Evolutionary conservation across 2,329 filamentous ascomycete species (phyloP).

Genomic region (Penicillium polonicum): DNA sequence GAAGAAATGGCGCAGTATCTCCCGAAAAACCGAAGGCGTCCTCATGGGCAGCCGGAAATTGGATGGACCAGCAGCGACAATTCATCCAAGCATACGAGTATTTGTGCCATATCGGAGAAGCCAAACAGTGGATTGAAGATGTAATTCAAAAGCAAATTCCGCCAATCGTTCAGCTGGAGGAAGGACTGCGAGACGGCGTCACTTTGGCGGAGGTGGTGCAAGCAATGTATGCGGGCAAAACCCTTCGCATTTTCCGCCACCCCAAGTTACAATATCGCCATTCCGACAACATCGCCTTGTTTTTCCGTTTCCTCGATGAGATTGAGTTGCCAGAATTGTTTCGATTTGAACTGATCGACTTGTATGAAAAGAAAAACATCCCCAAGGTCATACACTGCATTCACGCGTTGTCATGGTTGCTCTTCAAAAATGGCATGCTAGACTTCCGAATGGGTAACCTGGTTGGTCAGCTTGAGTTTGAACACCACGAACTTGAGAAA

Average conservation of each 20-base stretch:
- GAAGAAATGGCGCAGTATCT: slow-evolving; percentile 47
- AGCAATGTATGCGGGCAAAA: slow-evolving; percentile 73
- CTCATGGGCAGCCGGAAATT: slow-evolving; percentile 79
- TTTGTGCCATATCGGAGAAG: slow-evolving; percentile 96
- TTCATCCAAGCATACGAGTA: slow-evolving; percentile 98
- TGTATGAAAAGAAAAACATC: slow-evolving; percentile 99
- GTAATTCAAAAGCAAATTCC: slow-evolving; percentile 82
- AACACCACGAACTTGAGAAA: slow-evolving; percentile 94
- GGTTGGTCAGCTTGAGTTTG: slow-evolving; percentile 93
- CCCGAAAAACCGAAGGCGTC: slow-evolving; percentile 57
- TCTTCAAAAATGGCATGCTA: slow-evolving; percentile 91
- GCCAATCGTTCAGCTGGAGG: slow-evolving; percentile 89
- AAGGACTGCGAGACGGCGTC: slow-evolving; percentile 87
- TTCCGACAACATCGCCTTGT: slow-evolving; percentile 95
- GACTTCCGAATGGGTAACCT: slow-evolving; percentile 96
- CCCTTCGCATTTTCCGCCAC: slow-evolving; percentile 79
- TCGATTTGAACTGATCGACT: slow-evolving; percentile 91
- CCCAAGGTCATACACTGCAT: slow-evolving; percentile 99
- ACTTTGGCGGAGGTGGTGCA: slow-evolving; percentile 93
- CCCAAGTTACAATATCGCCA: slow-evolving; percentile 87
- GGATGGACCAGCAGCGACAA: slow-evolving; percentile 99
- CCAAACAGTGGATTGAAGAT: slow-evolving; percentile 98
- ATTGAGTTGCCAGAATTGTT: slow-evolving; percentile 93
- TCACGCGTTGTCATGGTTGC: slow-evolving; percentile 93
- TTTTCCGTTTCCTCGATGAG: slow-evolving; percentile 90